Evolutionary conservation across 805 yeast genomes (phyloP), one percentile per base, ranked within the genome.

Genomic region (Novakomyces olei): DNA sequence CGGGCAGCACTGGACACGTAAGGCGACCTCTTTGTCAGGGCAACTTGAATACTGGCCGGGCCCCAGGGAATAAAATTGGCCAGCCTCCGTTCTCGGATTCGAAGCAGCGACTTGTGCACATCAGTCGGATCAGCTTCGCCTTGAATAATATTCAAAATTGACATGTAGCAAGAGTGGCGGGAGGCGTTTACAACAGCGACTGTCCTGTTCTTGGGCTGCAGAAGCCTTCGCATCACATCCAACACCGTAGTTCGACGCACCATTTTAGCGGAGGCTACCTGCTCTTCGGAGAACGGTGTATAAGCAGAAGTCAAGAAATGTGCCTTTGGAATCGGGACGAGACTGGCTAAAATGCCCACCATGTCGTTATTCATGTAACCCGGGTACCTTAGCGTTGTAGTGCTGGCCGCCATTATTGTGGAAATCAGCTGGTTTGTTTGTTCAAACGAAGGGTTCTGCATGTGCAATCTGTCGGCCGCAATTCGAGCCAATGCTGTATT

Each of bases 321-420:
- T 41, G 76, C 56, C 29, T 74, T 74, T 1, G 92, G 92, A 0
- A 80, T 72, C 2, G 95, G 94, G 2, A 88, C 67, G 41, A 88
- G 53, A 1, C 85, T 69, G 1, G 94, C 72, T 32, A 80, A 53
- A 12, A 88, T 69, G 31, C 91, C 73, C 26, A 81, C 77, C 41
- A 76, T 55, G 3, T 92, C 79, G 46, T 75, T 77, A 59, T 78
- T 83, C 66, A 81, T 73, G 54, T 80, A 80, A 30, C 88, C 72
- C 3, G 98, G 98, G 49, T 76, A 85, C 42, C 98, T 61, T 29
- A 88, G 54, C 0, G 96, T 77, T 38, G 85, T 78, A 2, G 96
- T 78, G 2, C 80, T 58, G 0, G 83, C 71, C 0, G 92, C 72
- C 61, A 81, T 67, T 6, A 79, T 80, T 5, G 81, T 71, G 0